A percentile compares a stretch with the other conserved stretches of the same genome.
phyloP scores from a whole-genome alignment of 2,329 filamentous ascomycete genomes.

The Chaetomiaceae sp. region DNA sequence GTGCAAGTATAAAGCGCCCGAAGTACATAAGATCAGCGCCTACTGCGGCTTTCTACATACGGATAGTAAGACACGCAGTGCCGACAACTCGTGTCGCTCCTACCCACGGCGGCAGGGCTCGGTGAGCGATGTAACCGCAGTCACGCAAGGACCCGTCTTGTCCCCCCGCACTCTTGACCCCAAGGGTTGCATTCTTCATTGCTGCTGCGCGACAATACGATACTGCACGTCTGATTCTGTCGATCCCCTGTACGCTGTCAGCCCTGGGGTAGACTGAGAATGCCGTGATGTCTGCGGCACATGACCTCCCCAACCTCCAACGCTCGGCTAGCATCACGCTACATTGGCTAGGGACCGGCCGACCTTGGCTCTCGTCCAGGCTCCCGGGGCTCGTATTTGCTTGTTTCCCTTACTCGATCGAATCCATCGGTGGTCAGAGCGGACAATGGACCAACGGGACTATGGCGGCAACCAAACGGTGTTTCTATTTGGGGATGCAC shows the following conservation, averaged over 20 bases:
- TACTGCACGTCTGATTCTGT: not conserved
- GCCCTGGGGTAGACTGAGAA: no score
- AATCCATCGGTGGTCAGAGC: not conserved
- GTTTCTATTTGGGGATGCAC: constrained; percentile 3
- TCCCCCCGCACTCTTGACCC: constrained; percentile 2
- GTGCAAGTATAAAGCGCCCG: not conserved
- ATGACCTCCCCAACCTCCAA: not conserved
- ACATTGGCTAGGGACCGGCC: constrained; percentile 1
- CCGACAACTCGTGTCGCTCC: constrained; percentile 4
- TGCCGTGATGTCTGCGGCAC: not conserved
- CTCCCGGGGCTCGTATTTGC: constrained; percentile 8
- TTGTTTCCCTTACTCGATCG: constrained; percentile 4
- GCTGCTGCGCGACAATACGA: not conserved
- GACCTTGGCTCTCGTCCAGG: not conserved
- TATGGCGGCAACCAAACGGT: not conserved
- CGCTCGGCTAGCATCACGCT: not conserved
- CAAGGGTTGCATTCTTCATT: not conserved
- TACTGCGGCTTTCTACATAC: not conserved
- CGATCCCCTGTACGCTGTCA: not conserved
- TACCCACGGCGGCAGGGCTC: not conserved
- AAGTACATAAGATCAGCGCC: constrained; percentile 7
- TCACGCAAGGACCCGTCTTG: not conserved
- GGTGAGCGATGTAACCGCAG: constrained; percentile 1
- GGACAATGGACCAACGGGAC: not conserved
- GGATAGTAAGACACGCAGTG: not conserved